Evolutionary conservation across 768 basidiomycete species (phyloP).

Genomic region (Macrolepiota fuliginosa): DNA sequence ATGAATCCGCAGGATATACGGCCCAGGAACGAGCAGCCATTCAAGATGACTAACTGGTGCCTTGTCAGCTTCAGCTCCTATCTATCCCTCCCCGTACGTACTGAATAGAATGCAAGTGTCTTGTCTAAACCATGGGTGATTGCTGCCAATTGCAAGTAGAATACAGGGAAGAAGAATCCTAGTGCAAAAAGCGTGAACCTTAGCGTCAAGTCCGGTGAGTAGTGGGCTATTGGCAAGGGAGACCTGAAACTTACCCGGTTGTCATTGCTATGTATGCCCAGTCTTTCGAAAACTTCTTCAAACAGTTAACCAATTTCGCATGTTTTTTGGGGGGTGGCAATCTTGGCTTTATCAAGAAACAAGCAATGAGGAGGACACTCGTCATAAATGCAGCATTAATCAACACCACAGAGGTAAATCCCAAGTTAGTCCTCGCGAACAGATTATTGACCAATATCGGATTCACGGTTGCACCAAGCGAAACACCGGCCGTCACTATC

Average conservation of each 20-base stretch:
- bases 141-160: constrained; percentile 38
- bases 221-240: constrained; percentile 25
- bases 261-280: constrained; percentile 14
- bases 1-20: neutral
- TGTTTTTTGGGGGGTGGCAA: constrained; percentile 27
- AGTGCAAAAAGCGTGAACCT: constrained; percentile 17
- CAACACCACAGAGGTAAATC: constrained; percentile 18
- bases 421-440: constrained; percentile 29
- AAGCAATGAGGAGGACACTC: constrained; percentile 12
- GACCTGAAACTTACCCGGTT: constrained; percentile 13
- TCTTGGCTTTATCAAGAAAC: constrained; percentile 25
- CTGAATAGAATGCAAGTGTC: constrained; percentile 29
- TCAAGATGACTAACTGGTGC: constrained; percentile 5
- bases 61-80: neutral
- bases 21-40: neutral
- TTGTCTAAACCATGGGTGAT: constrained; percentile 26
- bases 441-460: constrained; percentile 48
- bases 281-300: constrained; percentile 16
- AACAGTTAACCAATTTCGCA: constrained; percentile 3
- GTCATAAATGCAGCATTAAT: constrained; percentile 12
- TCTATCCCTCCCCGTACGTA: neutral
- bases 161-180: constrained; percentile 31
- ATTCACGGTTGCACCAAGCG: constrained; percentile 30
- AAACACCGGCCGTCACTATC: constrained; percentile 14
- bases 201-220: neutral